Conservation (phyloP, 2,329 filamentous ascomycete species). For the Ophiostoma ulmi region DNA sequence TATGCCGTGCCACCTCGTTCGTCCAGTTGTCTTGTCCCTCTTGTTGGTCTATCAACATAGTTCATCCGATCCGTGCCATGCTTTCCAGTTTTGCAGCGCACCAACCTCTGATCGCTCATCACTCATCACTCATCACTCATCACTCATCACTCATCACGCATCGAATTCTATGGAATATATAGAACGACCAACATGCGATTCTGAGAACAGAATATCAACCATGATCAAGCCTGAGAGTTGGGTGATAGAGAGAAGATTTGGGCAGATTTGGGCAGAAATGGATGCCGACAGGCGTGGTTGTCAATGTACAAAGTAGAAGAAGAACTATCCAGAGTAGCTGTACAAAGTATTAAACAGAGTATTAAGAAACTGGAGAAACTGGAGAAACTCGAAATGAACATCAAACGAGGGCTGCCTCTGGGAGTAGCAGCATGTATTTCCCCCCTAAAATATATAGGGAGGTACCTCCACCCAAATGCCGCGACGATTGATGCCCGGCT, state of each 20-base stretch:
- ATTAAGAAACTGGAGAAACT: background rate
- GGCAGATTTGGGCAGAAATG: background rate
- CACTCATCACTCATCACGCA: background rate
- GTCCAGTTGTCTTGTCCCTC: background rate
- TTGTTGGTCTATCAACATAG: background rate
- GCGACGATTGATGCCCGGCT: slow-evolving; percentile 5
- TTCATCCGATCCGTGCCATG: background rate
- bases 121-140: background rate
- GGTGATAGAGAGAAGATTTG: background rate
- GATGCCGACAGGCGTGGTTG: background rate
- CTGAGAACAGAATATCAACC: background rate
- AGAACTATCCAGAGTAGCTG: background rate
- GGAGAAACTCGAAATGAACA: background rate
- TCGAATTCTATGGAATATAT: background rate
- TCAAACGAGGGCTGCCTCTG: slow-evolving; percentile 9
- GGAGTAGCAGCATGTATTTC: background rate
- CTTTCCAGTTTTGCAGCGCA: background rate
- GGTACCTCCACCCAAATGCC: background rate
- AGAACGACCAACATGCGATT: slow-evolving; percentile 1
- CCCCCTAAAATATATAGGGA: background rate
- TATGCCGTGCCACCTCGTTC: background rate
- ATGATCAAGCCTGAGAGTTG: background rate
- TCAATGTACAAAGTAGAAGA: background rate
- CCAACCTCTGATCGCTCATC: background rate
- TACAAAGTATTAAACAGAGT: too few species aligned